Conservation (phyloP, 192 early-diverging fungal species). For the Haplosporangium gracile region DNA sequence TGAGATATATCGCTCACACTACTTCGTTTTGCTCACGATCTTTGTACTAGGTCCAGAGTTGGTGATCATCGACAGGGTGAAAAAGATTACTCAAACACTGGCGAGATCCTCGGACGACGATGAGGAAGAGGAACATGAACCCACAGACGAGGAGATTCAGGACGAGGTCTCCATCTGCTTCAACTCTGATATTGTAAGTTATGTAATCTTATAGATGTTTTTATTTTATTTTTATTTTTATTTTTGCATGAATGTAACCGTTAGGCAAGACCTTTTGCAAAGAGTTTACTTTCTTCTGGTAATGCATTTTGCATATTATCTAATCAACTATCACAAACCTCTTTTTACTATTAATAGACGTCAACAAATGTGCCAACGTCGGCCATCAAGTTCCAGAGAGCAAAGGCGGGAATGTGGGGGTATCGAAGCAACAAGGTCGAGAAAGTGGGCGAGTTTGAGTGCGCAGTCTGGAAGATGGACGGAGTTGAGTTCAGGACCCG, state of each 20-base stretch:
- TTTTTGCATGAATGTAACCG: not conserved
- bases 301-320: not conserved
- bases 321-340: not conserved
- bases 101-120: slow-evolving; percentile 39
- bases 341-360: slow-evolving; percentile 14
- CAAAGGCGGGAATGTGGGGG: slow-evolving; percentile 50
- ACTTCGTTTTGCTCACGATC: not conserved
- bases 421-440: slow-evolving; percentile 45
- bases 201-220: not conserved
- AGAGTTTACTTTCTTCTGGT: not conserved
- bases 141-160: slow-evolving; percentile 44
- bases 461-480: slow-evolving; percentile 57
- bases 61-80: slow-evolving; percentile 45
- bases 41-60: slow-evolving; percentile 37
- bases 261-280: not conserved
- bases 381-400: slow-evolving; percentile 51
- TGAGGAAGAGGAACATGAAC: slow-evolving; percentile 13
- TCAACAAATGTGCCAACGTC: slow-evolving; percentile 51
- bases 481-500: slow-evolving; percentile 51
- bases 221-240: not conserved
- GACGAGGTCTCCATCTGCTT: slow-evolving; percentile 51
- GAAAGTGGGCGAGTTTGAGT: slow-evolving; percentile 52
- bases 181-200: slow-evolving; percentile 43
- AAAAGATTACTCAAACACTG: slow-evolving; percentile 49
- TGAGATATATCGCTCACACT: not conserved